Conservation (phyloP, 352 stramenopile species). For the Pythium periplocum region DNA sequence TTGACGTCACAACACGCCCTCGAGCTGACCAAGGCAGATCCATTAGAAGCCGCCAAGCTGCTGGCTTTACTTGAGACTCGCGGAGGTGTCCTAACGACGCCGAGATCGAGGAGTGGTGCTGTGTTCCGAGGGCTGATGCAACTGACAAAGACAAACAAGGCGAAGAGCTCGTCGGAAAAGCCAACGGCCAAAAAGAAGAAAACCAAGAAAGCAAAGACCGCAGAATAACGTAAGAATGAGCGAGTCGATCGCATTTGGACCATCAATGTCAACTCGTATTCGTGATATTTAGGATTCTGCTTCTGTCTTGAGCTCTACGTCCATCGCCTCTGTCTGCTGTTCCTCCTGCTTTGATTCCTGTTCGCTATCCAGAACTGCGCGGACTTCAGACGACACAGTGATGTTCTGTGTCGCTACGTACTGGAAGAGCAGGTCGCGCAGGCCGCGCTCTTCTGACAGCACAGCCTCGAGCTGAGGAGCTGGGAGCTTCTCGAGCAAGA, state of each 20-base stretch:
- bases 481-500: conserved; percentile 55
- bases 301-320: not conserved
- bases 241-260: too few species aligned
- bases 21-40: conserved; percentile 45
- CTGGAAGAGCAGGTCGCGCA: conserved; percentile 36
- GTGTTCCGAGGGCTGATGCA: not conserved
- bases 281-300: too few species aligned
- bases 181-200: not conserved
- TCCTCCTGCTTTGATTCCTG: not conserved
- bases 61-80: conserved; percentile 38
- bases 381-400: too few species aligned
- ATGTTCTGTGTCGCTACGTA: conserved; percentile 23
- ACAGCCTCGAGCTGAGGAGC: conserved; percentile 38
- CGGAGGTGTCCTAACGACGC: conserved; percentile 9
- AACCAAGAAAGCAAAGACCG: not conserved
- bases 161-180: not conserved
- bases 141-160: not conserved
- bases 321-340: not conserved
- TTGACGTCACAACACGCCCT: conserved; percentile 67
- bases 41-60: conserved; percentile 54
- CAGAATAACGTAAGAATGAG: too few species aligned
- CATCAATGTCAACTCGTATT: too few species aligned
- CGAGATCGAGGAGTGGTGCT: not conserved
- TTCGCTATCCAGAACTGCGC: too few species aligned
- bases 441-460: conserved; percentile 56